These are phyloP conservation scores for Royoungia palumana DNA, from an alignment of 768 basidiomycete species.

Conservation along the genomic window DNA sequence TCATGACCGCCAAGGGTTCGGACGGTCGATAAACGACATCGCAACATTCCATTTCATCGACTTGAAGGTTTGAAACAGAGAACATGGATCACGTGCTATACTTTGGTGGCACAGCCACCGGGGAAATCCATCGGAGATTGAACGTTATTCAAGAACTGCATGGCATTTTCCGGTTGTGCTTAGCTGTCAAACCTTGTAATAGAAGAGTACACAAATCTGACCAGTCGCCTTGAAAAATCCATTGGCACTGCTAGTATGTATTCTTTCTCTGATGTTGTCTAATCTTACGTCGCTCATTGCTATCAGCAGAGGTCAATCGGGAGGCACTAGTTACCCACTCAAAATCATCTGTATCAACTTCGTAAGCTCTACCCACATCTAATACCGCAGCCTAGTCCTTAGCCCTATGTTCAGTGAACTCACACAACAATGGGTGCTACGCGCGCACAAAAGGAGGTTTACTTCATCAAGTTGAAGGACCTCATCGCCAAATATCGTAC, in stretches of 20 bases:
- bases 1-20: constrained; percentile 39
- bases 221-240: constrained; percentile 90
- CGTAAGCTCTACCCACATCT: constrained; percentile 21
- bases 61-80: background rate
- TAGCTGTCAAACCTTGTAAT: constrained; percentile 25
- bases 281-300: constrained; percentile 4
- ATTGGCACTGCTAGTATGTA: constrained; percentile 75
- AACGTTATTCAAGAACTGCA: constrained; percentile 33
- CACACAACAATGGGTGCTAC: constrained; percentile 79
- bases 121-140: constrained; percentile 17
- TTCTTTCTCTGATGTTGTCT: constrained; percentile 11
- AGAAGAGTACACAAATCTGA: constrained; percentile 13
- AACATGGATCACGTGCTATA: constrained; percentile 9
- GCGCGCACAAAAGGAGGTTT: constrained; percentile 84
- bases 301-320: constrained; percentile 81
- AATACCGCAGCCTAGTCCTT: background rate
- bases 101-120: constrained; percentile 4
- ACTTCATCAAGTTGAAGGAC: constrained; percentile 93
- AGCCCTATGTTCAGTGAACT: constrained; percentile 12
- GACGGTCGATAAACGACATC: constrained; percentile 61
- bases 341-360: constrained; percentile 21
- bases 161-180: constrained; percentile 15
- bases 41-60: constrained; percentile 76
- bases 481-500: constrained; percentile 86
- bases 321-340: constrained; percentile 60